Evolutionary conservation across 1,139 yeast genomes (phyloP), one percentile per base, ranked within the genome.

Genomic region (Fermentozyma sake): DNA sequence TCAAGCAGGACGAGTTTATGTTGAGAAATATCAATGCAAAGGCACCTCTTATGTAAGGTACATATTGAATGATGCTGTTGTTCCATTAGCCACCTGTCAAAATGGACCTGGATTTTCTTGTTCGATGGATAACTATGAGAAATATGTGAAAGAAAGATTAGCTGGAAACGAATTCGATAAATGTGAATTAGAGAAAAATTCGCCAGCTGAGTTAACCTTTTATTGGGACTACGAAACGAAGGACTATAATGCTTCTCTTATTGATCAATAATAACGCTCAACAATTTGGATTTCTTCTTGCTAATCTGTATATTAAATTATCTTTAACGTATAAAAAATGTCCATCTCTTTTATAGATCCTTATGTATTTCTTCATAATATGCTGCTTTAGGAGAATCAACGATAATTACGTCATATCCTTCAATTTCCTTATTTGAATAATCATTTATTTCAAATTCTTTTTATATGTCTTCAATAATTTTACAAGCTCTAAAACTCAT

Each of bases 101-200:
- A 31, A 37, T 22, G 63, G 63, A 1, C 64, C 63, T 2, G 62
- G 64, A 4, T 58, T 56, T 34, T 50, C 61, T 4, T 58, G 64
- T 32, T 35, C 42, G 28, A 37, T 57, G 21, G 28, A 35, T 7
- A 48, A 51, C 26, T 53, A 37, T 32, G 47, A 46, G 30, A 20
- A 37, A 6, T 53, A 50, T 33, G 33, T 55, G 19, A 30, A 37
- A 12, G 23, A 33, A 15, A 46, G 54, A 35, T 32, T 52, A 26
- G 37, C 34, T 10, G 41, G 40, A 12, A 36, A 35, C 24, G 32
- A 43, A 32, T 46, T 32, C 29, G 35, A 30, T 14, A 29, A 39
- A 12, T 55, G 59, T 33, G 26, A 38, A 13, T 28, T 43, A 16
- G 36, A 44, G 12, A 14, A 29, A 12, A 40, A 40, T 12, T 41